Evolutionary conservation across 345 rosid genomes (phyloP).

Genomic region (Lenwebbia sp.): DNA sequence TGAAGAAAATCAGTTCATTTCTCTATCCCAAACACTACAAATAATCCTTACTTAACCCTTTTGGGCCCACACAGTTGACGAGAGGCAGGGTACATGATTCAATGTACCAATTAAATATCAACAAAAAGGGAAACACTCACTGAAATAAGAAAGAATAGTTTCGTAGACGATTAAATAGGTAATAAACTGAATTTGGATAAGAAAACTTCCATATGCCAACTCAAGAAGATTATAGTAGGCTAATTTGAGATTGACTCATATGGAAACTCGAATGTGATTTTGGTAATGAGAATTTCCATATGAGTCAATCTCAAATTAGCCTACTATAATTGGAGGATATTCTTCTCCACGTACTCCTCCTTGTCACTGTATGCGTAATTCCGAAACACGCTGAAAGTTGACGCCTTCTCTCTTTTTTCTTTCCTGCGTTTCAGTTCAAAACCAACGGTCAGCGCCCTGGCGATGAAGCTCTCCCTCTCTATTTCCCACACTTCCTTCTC

Average conservation of each 20-base stretch:
- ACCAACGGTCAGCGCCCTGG: neutral
- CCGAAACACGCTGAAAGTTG: neutral
- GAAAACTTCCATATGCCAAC: neutral
- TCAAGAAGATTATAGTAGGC: too few species aligned
- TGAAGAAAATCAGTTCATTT: too few species aligned
- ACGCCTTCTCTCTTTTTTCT: neutral
- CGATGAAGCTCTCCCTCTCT: neutral
- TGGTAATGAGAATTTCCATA: too few species aligned
- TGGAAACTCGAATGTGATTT: too few species aligned
- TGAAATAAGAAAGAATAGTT: neutral
- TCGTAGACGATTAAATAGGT: neutral
- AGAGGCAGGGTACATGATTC: neutral
- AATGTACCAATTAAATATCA: too few species aligned
- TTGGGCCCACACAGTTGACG: too few species aligned
- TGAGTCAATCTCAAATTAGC: too few species aligned
- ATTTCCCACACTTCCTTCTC: constrained; percentile 4
- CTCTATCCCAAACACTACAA: too few species aligned
- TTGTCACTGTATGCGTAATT: neutral
- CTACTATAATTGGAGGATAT: too few species aligned
- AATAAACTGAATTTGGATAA: neutral
- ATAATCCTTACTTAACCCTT: too few species aligned
- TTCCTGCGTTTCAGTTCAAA: neutral
- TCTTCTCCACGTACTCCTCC: neutral
- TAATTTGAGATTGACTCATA: too few species aligned
- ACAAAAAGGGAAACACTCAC: neutral